These are phyloP conservation scores for Trichoderma gamsii DNA, from an alignment of 495 filamentous ascomycete genomes.

Conservation along the genomic window DNA sequence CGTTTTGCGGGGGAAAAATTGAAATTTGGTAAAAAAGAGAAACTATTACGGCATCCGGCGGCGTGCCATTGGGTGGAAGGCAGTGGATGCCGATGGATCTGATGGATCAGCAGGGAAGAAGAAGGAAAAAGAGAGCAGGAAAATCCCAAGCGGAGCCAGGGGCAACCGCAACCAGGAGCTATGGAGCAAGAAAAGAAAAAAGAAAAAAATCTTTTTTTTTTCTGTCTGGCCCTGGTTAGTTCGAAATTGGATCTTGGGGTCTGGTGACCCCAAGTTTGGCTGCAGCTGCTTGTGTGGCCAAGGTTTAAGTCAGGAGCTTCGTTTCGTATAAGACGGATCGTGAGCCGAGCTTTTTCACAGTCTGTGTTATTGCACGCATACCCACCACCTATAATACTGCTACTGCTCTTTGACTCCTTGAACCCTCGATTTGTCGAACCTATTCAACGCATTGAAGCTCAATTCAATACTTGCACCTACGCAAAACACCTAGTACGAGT, in stretches of 20 bases:
- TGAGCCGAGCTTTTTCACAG: too few species aligned
- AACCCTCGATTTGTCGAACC: neutral
- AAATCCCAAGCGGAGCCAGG: constrained; percentile 4
- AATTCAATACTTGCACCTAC: neutral
- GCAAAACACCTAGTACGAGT: too few species aligned
- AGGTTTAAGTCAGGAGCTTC: too few species aligned
- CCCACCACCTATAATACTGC: too few species aligned
- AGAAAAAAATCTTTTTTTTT: neutral
- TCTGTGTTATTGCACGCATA: too few species aligned
- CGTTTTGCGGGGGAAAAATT: constrained; percentile 12
- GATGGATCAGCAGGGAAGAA: neutral
- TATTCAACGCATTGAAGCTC: neutral
- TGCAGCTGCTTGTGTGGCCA: too few species aligned
- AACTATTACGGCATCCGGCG: neutral
- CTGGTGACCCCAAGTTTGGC: neutral
- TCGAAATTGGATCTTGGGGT: neutral
- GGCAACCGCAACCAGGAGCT: neutral
- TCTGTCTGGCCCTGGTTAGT: neutral
- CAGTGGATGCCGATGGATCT: neutral
- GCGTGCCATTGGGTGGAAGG: neutral
- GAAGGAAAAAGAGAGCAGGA: neutral
- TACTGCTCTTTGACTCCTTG: neutral
- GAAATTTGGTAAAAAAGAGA: neutral
- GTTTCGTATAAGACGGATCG: too few species aligned
- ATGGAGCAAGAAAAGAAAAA: neutral